Conservation (phyloP, 2,329 filamentous ascomycete genomes). For the Chalaropsis ovoidea region DNA sequence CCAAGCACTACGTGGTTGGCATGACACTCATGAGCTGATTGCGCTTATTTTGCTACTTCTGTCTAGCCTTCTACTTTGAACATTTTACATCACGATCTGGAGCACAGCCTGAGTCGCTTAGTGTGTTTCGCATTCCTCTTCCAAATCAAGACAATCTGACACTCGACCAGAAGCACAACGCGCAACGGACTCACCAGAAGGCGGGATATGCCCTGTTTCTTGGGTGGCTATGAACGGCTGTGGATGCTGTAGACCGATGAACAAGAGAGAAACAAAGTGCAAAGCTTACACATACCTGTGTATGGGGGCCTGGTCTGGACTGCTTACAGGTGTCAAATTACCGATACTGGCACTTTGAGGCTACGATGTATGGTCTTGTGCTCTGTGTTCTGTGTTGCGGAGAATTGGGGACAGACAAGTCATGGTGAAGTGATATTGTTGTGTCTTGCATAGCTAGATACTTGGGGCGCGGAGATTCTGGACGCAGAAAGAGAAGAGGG, state of each 20-base stretch:
- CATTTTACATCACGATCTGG: not conserved
- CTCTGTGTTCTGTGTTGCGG: not conserved
- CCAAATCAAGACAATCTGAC: not conserved
- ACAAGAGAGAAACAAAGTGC: not conserved
- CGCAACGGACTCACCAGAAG: not conserved
- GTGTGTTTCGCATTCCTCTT: not conserved
- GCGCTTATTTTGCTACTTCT: not conserved
- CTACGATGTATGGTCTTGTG: not conserved
- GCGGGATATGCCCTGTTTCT: not conserved
- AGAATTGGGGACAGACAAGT: conserved; percentile 1
- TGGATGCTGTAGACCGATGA: not conserved
- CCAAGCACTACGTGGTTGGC: not conserved
- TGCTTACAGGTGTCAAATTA: conserved; percentile 1
- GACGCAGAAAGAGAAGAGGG: not conserved
- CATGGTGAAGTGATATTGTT: not conserved
- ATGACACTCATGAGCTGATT: not conserved
- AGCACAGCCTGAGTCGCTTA: conserved; percentile 8
- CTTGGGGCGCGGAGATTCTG: not conserved
- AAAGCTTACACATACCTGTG: not conserved
- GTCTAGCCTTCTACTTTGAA: not conserved
- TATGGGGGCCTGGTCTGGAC: not conserved
- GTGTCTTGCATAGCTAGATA: not conserved
- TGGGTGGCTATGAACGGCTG: not conserved
- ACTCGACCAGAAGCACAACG: not conserved
- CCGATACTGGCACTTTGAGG: not conserved